phyloP scores from a whole-genome alignment of 2,329 filamentous ascomycete species.

The Calonectria multiphialidica region DNA sequence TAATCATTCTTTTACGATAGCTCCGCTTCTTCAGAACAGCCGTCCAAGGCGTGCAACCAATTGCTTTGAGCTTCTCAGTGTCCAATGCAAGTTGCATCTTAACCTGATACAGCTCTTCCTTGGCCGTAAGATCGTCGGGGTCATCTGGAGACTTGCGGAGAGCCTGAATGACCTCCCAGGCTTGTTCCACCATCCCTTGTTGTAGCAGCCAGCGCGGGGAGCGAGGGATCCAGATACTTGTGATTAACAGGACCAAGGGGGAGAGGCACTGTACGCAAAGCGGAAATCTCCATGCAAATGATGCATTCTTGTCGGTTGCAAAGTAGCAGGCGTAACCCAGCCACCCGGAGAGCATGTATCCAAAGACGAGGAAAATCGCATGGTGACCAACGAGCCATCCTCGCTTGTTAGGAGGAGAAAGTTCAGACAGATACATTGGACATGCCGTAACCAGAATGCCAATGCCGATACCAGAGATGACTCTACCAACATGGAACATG shows the following conservation, averaged over 20 bases:
- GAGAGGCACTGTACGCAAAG: constrained; percentile 56
- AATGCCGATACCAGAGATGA: constrained; percentile 58
- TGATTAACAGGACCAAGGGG: constrained; percentile 51
- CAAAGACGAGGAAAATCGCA: constrained; percentile 59
- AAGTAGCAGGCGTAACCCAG: constrained; percentile 52
- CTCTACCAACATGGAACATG: constrained; percentile 56
- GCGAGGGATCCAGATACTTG: constrained; percentile 49
- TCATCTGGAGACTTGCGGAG: constrained; percentile 45
- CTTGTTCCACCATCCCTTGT: constrained; percentile 58
- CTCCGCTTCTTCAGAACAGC: constrained; percentile 60
- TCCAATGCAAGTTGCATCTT: constrained; percentile 59
- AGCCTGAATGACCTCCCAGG: constrained; percentile 54
- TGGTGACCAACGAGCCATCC: constrained; percentile 64
- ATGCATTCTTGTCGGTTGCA: constrained; percentile 46
- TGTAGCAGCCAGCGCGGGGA: constrained; percentile 64
- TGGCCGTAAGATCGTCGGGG: constrained; percentile 54
- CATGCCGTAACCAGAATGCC: constrained; percentile 52
- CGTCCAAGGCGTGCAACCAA: constrained; percentile 56
- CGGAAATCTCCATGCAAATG: constrained; percentile 57
- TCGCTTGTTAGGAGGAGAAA: constrained; percentile 54
- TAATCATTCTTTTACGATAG: constrained; percentile 63
- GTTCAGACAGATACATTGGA: constrained; percentile 51
- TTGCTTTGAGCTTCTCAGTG: constrained; percentile 52
- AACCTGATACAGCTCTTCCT: constrained; percentile 60
- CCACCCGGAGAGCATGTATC: constrained; percentile 57